Evolutionary conservation across 2,329 filamentous ascomycete species (phyloP).

Genomic region (Acarospora socialis): DNA sequence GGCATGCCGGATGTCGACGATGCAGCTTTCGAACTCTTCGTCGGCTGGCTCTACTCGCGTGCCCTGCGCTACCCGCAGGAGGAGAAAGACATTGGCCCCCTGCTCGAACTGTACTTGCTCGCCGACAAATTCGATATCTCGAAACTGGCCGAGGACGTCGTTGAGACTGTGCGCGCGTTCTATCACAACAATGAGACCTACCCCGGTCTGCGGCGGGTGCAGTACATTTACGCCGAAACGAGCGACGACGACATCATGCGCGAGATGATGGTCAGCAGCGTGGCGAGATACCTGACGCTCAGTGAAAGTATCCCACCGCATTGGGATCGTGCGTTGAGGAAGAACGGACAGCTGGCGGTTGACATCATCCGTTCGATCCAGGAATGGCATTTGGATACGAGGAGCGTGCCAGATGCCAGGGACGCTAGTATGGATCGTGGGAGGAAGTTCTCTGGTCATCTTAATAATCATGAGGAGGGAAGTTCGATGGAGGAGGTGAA

Average conservation of each 20-base stretch:
- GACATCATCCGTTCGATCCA: conserved; percentile 41
- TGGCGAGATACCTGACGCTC: conserved; percentile 37
- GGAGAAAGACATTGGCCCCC: conserved; percentile 34
- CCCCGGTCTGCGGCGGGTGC: conserved; percentile 38
- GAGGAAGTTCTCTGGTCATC: no score
- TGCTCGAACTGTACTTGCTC: conserved; percentile 43
- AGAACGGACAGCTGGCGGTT: conserved; percentile 41
- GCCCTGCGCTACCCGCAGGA: conserved; percentile 32
- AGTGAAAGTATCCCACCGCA: conserved; percentile 36
- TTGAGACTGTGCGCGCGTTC: conserved; percentile 35
- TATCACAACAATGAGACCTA: conserved; percentile 40
- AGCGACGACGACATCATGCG: conserved; percentile 34
- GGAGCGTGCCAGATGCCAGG: conserved; percentile 32
- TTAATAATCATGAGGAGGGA: conserved; percentile 7
- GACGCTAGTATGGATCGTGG: conserved; percentile 13
- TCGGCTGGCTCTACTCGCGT: conserved; percentile 39
- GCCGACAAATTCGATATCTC: conserved; percentile 38
- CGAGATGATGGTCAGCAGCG: conserved; percentile 33
- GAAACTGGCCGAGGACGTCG: conserved; percentile 32
- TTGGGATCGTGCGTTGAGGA: conserved; percentile 40
- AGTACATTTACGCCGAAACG: conserved; percentile 38
- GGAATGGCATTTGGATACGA: conserved; percentile 37
- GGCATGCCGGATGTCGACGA: conserved; percentile 40
- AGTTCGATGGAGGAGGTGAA: conserved; percentile 5
- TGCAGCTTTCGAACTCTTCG: conserved; percentile 35